Conservation (phyloP, 1,284 basidiomycete genomes). For the Melampsora larici-populina region DNA sequence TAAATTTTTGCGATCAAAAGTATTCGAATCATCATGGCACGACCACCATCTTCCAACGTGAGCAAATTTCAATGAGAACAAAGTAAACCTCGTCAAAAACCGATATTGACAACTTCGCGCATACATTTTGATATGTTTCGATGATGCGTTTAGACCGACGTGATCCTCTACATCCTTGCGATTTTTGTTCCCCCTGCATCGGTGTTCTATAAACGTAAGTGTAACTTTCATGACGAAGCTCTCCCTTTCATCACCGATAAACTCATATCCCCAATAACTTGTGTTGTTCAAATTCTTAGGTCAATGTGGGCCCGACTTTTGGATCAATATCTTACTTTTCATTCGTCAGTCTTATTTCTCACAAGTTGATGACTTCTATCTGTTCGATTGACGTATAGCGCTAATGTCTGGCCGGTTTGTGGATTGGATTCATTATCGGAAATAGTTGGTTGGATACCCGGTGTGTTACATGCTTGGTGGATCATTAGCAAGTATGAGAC, state of each 20-base stretch:
- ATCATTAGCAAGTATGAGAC: slow-evolving; percentile 36
- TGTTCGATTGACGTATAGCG: background rate
- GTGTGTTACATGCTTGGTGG: slow-evolving; percentile 45
- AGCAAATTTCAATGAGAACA: background rate
- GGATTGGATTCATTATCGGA: background rate
- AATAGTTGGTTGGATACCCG: slow-evolving; percentile 44
- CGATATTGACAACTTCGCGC: no score
- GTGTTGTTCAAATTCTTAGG: background rate
- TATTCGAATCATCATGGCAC: background rate
- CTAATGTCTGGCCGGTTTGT: background rate
- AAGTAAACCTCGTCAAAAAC: no score
- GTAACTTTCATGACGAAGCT: background rate
- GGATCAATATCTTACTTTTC: slow-evolving; percentile 43
- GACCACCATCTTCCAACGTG: background rate
- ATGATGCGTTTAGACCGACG: slow-evolving; percentile 12
- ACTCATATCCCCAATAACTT: background rate
- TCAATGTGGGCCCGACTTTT: slow-evolving; percentile 41
- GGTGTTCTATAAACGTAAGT: slow-evolving; percentile 38
- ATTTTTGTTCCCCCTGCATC: slow-evolving; percentile 43
- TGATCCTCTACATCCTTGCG: slow-evolving; percentile 45
- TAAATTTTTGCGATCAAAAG: no score
- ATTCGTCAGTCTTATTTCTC: slow-evolving; percentile 20
- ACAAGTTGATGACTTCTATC: background rate
- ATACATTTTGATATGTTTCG: no score
- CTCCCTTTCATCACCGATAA: no score